phyloP scores from a whole-genome alignment of 192 early-diverging fungal species.

The Podochytrium sp. region DNA sequence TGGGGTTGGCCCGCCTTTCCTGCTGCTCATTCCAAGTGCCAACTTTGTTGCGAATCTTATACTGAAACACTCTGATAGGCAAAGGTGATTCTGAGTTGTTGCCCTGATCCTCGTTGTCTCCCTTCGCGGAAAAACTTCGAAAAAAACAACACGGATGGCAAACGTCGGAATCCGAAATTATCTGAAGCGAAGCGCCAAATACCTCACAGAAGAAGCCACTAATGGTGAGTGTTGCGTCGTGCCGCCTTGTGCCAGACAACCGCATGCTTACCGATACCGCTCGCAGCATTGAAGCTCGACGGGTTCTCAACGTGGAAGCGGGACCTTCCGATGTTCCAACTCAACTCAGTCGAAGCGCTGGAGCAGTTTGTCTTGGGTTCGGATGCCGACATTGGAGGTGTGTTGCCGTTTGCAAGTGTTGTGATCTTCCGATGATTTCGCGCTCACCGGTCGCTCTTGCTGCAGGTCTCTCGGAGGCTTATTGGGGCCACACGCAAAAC shows the following conservation, averaged over 20 bases:
- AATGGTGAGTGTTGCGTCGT: conserved; percentile 20
- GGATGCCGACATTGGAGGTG: conserved; percentile 92
- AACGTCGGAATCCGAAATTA: background rate
- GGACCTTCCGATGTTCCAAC: conserved; percentile 70
- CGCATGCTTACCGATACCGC: background rate
- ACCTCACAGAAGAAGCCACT: conserved; percentile 1
- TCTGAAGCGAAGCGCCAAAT: background rate
- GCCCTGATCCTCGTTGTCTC: too few species aligned
- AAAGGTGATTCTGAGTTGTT: too few species aligned
- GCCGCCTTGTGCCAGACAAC: background rate
- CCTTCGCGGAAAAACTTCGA: background rate
- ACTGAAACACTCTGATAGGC: too few species aligned
- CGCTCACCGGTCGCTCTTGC: too few species aligned
- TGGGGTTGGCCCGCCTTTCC: too few species aligned
- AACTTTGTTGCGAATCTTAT: too few species aligned
- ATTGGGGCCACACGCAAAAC: conserved; percentile 70
- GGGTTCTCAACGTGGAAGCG: conserved; percentile 59
- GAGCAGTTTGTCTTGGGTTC: conserved; percentile 80
- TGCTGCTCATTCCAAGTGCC: too few species aligned
- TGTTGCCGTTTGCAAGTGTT: conserved; percentile 41
- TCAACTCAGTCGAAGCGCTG: conserved; percentile 68
- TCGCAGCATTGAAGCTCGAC: conserved; percentile 17
- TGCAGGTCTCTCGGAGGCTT: conserved; percentile 73
- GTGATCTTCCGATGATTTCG: background rate
- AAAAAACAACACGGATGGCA: background rate